Base-by-base conservation (phyloP, 305 asterid species). In the Fraxinus ornus region DNA sequence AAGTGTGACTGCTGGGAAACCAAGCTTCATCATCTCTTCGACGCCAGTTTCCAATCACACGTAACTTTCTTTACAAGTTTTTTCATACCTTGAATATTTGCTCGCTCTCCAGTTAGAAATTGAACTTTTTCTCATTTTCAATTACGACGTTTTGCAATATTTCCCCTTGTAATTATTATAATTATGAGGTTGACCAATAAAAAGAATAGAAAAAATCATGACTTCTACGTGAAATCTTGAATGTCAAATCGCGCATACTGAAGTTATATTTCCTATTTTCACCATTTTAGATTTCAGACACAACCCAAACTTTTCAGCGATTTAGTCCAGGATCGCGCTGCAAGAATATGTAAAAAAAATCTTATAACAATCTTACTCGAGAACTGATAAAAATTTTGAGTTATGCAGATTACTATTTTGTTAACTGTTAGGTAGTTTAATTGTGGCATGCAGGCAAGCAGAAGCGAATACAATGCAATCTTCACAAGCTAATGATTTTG, bases 21-120 rank as follows among this genome's bases (percentile, higher is more conserved):
- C 98, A 83, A 93, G 97, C 91, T 91, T 92, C 89, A 79, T 89
- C 86, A 39, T 39, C 49, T 87, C 97, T 83, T 96, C 89, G 84
- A 71, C 89, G 37, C 89, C 92, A 52, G 82, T 79, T 87, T 85
- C 93, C 60, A 91, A 85, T 89, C 85, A 88, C 87, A 95, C 91
- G 98, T 93, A 92, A 85, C 33, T 78, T 41, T 83, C 80, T 76
- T 26, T 77, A 21, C 39, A 21, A 41, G 17, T 35, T 79, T 55
- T 55, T 5, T 28, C 5, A 10, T 21, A 28, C 74, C 35, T 64
- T 37, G 72, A 9, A 24, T 64, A 2, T 64, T 64, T 64, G 32
- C 72, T 64, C 72, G 9, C 13, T 64, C 72, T 24, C 72, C 33
- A 57, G 68, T 24, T 60, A 21, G 33, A 22, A 62, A 8, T 3